phyloP scores from a whole-genome alignment of 2,329 filamentous ascomycete genomes.

The Aureobasidium musti region DNA sequence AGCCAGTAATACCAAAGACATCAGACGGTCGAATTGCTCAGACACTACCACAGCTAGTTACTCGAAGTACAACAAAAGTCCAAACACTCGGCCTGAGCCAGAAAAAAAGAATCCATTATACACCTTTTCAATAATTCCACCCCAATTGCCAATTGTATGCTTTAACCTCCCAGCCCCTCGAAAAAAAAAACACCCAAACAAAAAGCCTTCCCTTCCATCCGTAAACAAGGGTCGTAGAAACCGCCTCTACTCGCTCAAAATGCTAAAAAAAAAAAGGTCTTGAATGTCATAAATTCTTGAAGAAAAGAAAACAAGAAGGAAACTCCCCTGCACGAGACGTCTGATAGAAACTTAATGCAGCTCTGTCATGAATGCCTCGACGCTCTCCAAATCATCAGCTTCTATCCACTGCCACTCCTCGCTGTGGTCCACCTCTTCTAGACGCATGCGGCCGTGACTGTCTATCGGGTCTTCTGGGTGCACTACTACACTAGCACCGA shows the following conservation, averaged over 20 bases:
- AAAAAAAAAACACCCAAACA: not conserved
- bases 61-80: not conserved
- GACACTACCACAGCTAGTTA: not conserved
- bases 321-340: not conserved
- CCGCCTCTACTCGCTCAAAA: constrained; percentile 23
- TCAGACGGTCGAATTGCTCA: not conserved
- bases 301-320: not conserved
- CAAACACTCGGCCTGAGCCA: constrained; percentile 19
- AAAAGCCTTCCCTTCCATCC: not conserved
- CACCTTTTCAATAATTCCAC: not conserved
- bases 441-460: constrained; percentile 38
- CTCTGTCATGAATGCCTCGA: constrained; percentile 11
- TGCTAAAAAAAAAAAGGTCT: constrained; percentile 23
- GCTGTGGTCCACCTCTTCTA: constrained; percentile 36
- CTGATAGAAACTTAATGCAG: not conserved
- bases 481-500: constrained; percentile 47
- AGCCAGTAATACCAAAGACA: not conserved
- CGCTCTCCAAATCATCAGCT: constrained; percentile 14
- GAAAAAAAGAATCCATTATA: not conserved
- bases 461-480: constrained; percentile 45
- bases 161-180: not conserved
- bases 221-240: not conserved
- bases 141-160: constrained; percentile 12
- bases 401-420: constrained; percentile 42
- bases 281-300: constrained; percentile 18